Percentiles rank a stretch among this genome's conserved stretches.
These are phyloP conservation scores for Ganoderma leucocontextum DNA, from an alignment of 1,284 basidiomycete species.

Conservation along the genomic window DNA sequence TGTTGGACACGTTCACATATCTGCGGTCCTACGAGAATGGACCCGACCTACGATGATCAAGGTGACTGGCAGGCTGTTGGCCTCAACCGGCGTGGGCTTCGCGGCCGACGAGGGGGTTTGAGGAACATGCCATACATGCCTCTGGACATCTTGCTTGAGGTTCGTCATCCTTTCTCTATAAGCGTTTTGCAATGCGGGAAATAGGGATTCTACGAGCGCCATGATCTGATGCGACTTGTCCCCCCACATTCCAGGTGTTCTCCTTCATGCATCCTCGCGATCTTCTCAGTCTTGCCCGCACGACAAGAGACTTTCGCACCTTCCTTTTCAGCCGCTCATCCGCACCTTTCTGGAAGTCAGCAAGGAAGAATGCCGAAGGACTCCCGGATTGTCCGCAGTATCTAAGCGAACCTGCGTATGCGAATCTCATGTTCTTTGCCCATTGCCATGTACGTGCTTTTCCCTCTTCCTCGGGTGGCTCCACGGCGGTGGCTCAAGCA, in stretches of 20 bases:
- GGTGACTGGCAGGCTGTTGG: neutral
- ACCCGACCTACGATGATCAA: neutral
- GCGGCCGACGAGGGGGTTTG: constrained; percentile 22
- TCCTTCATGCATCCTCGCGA: constrained; percentile 55
- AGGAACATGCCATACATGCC: constrained; percentile 29
- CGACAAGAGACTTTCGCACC: constrained; percentile 46
- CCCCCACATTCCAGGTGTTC: constrained; percentile 51
- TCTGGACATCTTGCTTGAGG: constrained; percentile 25
- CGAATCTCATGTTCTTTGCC: constrained; percentile 38
- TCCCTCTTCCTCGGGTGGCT: neutral
- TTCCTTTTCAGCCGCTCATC: constrained; percentile 48
- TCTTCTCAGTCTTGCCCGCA: constrained; percentile 52
- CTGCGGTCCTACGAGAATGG: neutral
- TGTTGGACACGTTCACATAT: neutral
- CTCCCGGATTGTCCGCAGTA: constrained; percentile 43
- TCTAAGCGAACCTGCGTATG: constrained; percentile 45
- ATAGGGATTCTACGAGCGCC: neutral
- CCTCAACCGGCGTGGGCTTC: constrained; percentile 9
- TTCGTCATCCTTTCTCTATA: neutral
- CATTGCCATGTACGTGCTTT: constrained; percentile 25
- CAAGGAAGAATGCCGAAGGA: constrained; percentile 25
- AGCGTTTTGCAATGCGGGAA: neutral
- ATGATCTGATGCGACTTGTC: neutral
- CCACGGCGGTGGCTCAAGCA: neutral
- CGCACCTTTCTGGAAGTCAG: constrained; percentile 52